Percentiles rank a stretch among this genome's conserved stretches.
phyloP scores from a whole-genome alignment of 2,329 filamentous ascomycete species.

The Fusarium buxicola region DNA sequence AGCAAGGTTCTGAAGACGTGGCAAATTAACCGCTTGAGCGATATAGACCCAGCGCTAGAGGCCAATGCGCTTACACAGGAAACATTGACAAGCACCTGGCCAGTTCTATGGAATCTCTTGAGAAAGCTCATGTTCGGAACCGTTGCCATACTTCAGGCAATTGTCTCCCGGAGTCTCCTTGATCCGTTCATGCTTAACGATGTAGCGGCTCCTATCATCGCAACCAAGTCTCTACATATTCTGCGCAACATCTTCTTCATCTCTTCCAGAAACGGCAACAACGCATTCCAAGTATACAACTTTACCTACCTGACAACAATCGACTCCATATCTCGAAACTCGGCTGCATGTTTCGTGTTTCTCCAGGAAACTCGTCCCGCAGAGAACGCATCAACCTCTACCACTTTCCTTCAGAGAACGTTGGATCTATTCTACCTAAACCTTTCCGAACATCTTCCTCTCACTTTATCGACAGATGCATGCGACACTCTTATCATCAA shows the following conservation, averaged over 20 bases:
- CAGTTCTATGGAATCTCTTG: constrained; percentile 79
- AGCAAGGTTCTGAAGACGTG: constrained; percentile 76
- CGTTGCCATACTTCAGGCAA: constrained; percentile 79
- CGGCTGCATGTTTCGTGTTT: constrained; percentile 73
- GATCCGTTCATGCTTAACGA: constrained; percentile 61
- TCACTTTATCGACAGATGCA: constrained; percentile 72
- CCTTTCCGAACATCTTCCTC: constrained; percentile 83
- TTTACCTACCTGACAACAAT: constrained; percentile 87
- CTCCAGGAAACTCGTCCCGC: constrained; percentile 68
- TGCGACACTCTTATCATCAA: constrained; percentile 80
- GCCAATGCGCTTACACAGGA: constrained; percentile 70
- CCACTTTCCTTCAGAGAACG: constrained; percentile 68
- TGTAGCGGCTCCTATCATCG: constrained; percentile 69
- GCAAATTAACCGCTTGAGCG: constrained; percentile 79
- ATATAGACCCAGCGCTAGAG: constrained; percentile 77
- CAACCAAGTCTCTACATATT: constrained; percentile 76
- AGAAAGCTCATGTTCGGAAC: constrained; percentile 80
- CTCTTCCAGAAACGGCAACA: constrained; percentile 77
- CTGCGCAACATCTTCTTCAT: constrained; percentile 86
- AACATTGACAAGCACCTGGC: constrained; percentile 74
- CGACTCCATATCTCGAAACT: constrained; percentile 81
- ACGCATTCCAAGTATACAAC: constrained; percentile 83
- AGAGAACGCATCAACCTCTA: constrained; percentile 48
- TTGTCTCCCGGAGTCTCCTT: constrained; percentile 72
- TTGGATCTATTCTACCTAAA: constrained; percentile 93